Base-by-base conservation (phyloP, 2,329 filamentous ascomycete genomes). In the Xylaria sp. region DNA sequence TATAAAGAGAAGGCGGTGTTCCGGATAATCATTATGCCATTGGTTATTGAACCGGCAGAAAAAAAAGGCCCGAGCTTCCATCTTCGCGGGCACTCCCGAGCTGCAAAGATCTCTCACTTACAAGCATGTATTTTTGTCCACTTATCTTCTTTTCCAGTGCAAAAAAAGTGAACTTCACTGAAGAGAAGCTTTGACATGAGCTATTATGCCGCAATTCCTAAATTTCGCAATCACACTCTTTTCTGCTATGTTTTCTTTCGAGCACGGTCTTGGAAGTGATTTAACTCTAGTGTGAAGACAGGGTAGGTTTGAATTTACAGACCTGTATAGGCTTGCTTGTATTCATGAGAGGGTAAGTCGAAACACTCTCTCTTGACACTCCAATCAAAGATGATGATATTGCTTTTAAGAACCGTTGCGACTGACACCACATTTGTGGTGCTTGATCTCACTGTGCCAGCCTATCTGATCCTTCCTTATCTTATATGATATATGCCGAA, bases 331-430 rank as follows among this genome's bases (percentile, higher is more conserved):
- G 31, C 15, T 54, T 55, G 18, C 10, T 48, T 39, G 3, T n/a
- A 23, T 28, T 18, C 8, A 28, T 25, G 33, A 52, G 43, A 54
- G 20, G 33, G 59, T 67, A 54, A 66, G 67, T 62, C 39, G 10
- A 23, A 28, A 51, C 54, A 20, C 62, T 48, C 46, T 23, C 18
- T 66, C 18, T 65, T 25, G 51, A 46, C 36, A 6, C 48, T 2
- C 31, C 18, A 18, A 23, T 41, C 51, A 39, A 25, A 20, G 51
- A 82, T 86, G 85, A 87, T 87, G 85, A 86, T 80, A 80, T 77
- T 78, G 77, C 80, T 82, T 79, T 82, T 82, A 82, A 86, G 85
- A 87, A 87, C 85, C 85, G 85, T 86, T 87, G 85, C 85, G 84
- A 86, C 82, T 87, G 85, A 87, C 83, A 83, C 80, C 81, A 80